These are phyloP conservation scores for Picea sitchensis DNA, from an alignment of 75 land plant genomes.

Conservation along the genomic window DNA sequence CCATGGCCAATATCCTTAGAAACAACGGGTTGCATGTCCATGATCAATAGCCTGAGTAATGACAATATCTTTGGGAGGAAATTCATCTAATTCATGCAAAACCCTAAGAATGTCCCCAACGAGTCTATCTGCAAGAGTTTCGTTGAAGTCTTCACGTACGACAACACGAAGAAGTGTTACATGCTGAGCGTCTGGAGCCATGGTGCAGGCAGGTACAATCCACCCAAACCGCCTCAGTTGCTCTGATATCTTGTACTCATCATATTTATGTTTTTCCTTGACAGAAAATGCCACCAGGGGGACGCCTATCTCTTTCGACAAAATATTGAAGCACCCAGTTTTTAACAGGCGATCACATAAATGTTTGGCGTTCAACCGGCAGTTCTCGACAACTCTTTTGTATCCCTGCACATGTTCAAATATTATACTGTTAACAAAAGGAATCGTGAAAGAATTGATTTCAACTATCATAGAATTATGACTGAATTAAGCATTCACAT, in stretches of 20 bases:
- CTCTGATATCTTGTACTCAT: slow-evolving; percentile 41
- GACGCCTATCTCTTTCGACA: slow-evolving; percentile 49
- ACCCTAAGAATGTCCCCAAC: slow-evolving; percentile 20
- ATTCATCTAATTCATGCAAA: slow-evolving; percentile 24
- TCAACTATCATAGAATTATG: background rate
- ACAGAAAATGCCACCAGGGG: slow-evolving; percentile 54
- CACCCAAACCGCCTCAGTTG: slow-evolving; percentile 42
- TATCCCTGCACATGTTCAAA: slow-evolving; percentile 32
- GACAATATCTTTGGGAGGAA: slow-evolving; percentile 6
- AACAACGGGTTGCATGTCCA: too few relatives aligned
- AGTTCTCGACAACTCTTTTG: slow-evolving; percentile 43
- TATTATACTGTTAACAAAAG: too few relatives aligned
- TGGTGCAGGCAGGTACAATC: slow-evolving; percentile 57
- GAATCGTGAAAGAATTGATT: too few relatives aligned
- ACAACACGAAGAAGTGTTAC: slow-evolving; percentile 46
- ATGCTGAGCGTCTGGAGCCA: slow-evolving; percentile 45
- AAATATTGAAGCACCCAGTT: slow-evolving; percentile 41
- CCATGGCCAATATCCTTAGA: too few relatives aligned
- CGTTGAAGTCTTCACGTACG: slow-evolving; percentile 48
- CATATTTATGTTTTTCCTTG: slow-evolving; percentile 20
- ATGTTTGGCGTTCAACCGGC: slow-evolving; percentile 25
- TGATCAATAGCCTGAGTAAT: too few relatives aligned
- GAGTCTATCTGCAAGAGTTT: slow-evolving; percentile 35
- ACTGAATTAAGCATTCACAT: background rate
- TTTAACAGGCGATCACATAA: slow-evolving; percentile 20